These are phyloP conservation scores for Backusella westeae DNA, from an alignment of 192 early-diverging fungal genomes.

Conservation along the genomic window DNA sequence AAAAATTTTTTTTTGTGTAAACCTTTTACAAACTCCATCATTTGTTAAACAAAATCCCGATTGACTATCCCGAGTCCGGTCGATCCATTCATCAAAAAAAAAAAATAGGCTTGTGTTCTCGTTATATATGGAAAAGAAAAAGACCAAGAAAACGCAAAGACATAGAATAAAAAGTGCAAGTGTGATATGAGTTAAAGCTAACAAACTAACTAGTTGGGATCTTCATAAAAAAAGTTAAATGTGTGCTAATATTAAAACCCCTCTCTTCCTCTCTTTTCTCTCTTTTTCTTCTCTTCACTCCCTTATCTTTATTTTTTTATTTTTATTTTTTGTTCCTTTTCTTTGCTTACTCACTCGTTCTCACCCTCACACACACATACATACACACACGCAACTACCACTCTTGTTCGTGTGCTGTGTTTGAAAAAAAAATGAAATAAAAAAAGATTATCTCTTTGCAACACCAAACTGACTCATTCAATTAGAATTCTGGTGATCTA, in stretches of 20 bases:
- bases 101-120: not conserved
- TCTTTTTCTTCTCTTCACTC: not conserved
- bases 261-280: not conserved
- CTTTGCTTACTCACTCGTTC: not conserved
- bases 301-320: not conserved
- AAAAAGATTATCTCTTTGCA: not conserved
- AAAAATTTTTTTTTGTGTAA: not conserved
- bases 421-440: not conserved
- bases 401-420: not conserved
- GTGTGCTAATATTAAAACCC: not conserved
- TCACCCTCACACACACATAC: not conserved
- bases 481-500: not conserved
- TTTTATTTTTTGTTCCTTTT: not conserved
- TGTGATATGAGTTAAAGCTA: not conserved
- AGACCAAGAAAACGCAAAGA: not conserved
- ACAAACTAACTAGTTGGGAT: not conserved
- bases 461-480: not conserved
- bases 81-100: constrained; percentile 3
- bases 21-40: not conserved
- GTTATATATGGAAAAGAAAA: not conserved
- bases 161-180: not conserved
- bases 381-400: not conserved
- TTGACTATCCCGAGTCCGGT: not conserved
- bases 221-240: not conserved
- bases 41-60: not conserved